Conservation (phyloP, 2,329 filamentous ascomycete species). For the Colletotrichum cordylinicola region DNA sequence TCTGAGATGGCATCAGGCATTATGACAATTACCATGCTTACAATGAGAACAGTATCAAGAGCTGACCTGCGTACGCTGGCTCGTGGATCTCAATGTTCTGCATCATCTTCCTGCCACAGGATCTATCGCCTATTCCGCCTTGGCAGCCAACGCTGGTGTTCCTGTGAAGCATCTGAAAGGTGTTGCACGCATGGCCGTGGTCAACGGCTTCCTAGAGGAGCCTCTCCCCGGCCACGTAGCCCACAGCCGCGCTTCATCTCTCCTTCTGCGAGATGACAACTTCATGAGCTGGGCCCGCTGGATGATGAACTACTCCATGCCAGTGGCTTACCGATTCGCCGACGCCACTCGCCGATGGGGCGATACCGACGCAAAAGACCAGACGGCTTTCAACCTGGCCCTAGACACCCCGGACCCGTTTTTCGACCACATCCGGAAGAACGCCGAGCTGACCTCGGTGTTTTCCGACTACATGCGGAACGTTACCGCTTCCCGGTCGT, state of each 20-base stretch:
- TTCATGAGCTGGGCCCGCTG: conserved; percentile 36
- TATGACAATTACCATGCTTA: neutral
- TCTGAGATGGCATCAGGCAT: neutral
- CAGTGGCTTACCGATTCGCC: conserved; percentile 26
- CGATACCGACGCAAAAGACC: conserved; percentile 24
- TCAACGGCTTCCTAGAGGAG: conserved; percentile 37
- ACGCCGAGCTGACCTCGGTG: conserved; percentile 25
- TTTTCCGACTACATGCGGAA: conserved; percentile 39
- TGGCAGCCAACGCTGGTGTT: conserved; percentile 22
- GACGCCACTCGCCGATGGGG: conserved; percentile 32
- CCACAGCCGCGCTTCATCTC: conserved; percentile 37
- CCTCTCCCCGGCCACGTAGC: conserved; percentile 29
- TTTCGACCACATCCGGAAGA: conserved; percentile 35
- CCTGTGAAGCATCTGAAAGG: conserved; percentile 26
- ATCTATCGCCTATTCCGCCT: neutral
- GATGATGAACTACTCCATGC: conserved; percentile 30
- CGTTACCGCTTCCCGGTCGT: conserved; percentile 33
- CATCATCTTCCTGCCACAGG: neutral
- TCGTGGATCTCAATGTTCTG: neutral
- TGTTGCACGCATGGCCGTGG: conserved; percentile 43
- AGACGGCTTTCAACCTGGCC: conserved; percentile 36
- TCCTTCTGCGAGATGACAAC: conserved; percentile 28
- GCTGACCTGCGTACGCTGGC: neutral
- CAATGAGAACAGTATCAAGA: neutral
- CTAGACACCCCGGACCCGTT: conserved; percentile 29